Evolutionary conservation across 495 filamentous ascomycete genomes (phyloP).

Genomic region (Penicillium diatomitis): DNA sequence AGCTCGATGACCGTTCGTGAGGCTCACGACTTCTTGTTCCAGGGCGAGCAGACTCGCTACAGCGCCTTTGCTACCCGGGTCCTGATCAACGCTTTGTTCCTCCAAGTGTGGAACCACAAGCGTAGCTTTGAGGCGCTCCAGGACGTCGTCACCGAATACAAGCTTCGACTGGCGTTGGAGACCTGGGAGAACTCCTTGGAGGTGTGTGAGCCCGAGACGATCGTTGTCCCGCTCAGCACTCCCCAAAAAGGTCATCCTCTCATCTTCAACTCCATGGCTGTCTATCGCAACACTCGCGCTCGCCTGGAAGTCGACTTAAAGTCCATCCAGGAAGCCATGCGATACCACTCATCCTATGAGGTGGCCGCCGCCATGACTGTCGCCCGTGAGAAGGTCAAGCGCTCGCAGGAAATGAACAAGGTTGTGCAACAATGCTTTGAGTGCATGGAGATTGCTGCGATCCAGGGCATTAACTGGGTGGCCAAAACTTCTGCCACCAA

Average conservation of each 20-base stretch:
- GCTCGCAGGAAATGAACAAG: conserved; percentile 95
- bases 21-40: conserved; percentile 90
- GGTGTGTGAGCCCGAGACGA: conserved; percentile 85
- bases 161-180: conserved; percentile 88
- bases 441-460: conserved; percentile 92
- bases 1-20: conserved; percentile 78
- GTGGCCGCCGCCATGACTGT: conserved; percentile 94
- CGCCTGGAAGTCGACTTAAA: conserved; percentile 93
- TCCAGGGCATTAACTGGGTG: conserved; percentile 95
- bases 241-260: conserved; percentile 97
- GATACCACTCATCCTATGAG: conserved; percentile 94
- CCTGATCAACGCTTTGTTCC: conserved; percentile 97
- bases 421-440: conserved; percentile 97
- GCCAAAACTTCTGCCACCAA: conserved; percentile 93
- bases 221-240: conserved; percentile 82
- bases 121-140: conserved; percentile 91
- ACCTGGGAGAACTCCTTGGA: conserved; percentile 97
- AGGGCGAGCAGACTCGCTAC: conserved; percentile 83
- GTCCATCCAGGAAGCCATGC: conserved; percentile 88
- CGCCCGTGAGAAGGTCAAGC: conserved; percentile 84
- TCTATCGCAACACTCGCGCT: conserved; percentile 89
- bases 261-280: conserved; percentile 97
- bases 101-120: conserved; percentile 98
- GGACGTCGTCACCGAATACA: conserved; percentile 97
- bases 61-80: conserved; percentile 96